Percentiles rank a stretch among this genome's conserved stretches.
These are phyloP conservation scores for Schizothecium vesticola DNA, from an alignment of 495 filamentous ascomycete species.

Conservation along the genomic window DNA sequence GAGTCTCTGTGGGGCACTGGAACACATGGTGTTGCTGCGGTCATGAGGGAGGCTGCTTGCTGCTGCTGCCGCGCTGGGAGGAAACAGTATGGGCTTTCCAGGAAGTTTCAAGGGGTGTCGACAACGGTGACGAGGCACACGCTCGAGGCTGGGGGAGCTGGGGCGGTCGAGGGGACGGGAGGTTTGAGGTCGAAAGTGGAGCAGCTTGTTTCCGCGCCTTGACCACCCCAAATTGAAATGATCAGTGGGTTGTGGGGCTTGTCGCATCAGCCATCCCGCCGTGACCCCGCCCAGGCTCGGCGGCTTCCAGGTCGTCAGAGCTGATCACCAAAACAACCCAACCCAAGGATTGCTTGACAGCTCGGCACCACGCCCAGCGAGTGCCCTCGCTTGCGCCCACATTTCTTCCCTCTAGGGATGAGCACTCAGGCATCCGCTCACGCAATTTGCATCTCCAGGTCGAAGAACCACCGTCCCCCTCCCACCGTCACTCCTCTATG, in stretches of 20 bases:
- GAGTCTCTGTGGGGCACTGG: neutral
- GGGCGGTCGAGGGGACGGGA: neutral
- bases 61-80: neutral
- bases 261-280: slow-evolving; percentile 9
- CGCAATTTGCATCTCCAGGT: neutral
- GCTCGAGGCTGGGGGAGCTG: neutral
- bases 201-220: slow-evolving; percentile 11
- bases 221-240: neutral
- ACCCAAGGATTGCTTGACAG: neutral
- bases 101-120: slow-evolving; percentile 12
- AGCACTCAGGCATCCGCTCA: neutral
- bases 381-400: neutral
- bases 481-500: neutral
- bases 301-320: slow-evolving; percentile 6
- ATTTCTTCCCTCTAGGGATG: neutral
- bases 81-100: neutral
- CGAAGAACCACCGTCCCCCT: neutral
- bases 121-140: neutral
- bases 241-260: slow-evolving; percentile 5
- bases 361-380: neutral
- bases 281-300: neutral
- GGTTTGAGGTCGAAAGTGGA: slow-evolving; percentile 7
- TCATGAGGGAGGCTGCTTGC: neutral
- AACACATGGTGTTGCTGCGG: neutral
- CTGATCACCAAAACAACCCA: slow-evolving; percentile 13